A percentile compares a stretch with the other conserved stretches of the same genome.
These are phyloP conservation scores for Allomyces javanicus DNA, from an alignment of 192 early-diverging fungal species.

Conservation along the genomic window DNA sequence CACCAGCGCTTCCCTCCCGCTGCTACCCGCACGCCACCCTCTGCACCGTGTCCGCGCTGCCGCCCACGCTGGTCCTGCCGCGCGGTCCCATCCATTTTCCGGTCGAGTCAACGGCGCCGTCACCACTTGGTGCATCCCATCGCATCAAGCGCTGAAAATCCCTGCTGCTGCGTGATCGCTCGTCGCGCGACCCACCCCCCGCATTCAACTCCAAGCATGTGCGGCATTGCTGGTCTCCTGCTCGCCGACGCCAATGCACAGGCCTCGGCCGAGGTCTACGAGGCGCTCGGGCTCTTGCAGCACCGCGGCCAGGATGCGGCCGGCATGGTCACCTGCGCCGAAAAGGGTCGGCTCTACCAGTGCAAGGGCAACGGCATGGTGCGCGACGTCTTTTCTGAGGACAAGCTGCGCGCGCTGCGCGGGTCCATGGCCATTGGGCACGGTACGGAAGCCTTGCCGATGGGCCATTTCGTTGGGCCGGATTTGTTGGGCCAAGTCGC, in stretches of 20 bases:
- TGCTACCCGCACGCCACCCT: too few species aligned
- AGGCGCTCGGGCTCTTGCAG: slow-evolving; percentile 83
- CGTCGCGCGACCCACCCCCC: too few species aligned
- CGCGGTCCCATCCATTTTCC: too few species aligned
- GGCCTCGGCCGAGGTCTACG: slow-evolving; percentile 75
- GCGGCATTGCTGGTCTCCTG: slow-evolving; percentile 68
- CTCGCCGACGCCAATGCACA: slow-evolving; percentile 52
- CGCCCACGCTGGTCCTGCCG: too few species aligned
- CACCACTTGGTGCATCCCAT: too few species aligned
- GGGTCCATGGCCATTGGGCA: slow-evolving; percentile 92
- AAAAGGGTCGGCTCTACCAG: slow-evolving; percentile 90
- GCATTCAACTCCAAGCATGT: slow-evolving; percentile 32
- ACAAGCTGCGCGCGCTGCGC: slow-evolving; percentile 51
- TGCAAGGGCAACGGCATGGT: slow-evolving; percentile 99
- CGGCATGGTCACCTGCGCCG: slow-evolving; percentile 93
- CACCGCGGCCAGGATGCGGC: slow-evolving; percentile 99
- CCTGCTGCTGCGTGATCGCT: too few species aligned
- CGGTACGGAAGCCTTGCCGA: slow-evolving; percentile 37
- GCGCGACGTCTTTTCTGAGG: slow-evolving; percentile 78
- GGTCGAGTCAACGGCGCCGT: too few species aligned
- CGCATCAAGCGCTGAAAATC: too few species aligned
- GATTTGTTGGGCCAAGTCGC: slow-evolving; percentile 2
- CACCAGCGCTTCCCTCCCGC: too few species aligned
- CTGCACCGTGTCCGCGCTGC: too few species aligned
- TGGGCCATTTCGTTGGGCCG: slow-evolving; percentile 1